Conservation (phyloP, 106 monocot species). For the Dioscorea alata region DNA sequence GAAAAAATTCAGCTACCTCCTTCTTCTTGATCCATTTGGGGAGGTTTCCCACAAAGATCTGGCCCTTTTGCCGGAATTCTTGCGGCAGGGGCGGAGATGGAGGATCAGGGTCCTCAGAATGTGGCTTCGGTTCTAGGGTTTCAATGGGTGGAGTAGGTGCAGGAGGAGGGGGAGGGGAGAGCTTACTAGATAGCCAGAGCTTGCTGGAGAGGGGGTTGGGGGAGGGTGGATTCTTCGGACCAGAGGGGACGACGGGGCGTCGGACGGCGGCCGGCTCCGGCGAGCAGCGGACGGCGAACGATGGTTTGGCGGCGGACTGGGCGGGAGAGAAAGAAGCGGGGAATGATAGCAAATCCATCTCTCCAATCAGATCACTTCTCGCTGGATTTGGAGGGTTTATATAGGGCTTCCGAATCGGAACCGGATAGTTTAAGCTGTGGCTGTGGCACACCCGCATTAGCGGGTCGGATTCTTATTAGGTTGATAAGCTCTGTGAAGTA, state of each 20-base stretch:
- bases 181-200: conserved; percentile 78
- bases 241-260: conserved; percentile 15
- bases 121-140: not conserved
- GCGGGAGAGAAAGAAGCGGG: conserved; percentile 22
- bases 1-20: conserved; percentile 78
- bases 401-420: too few relatives aligned
- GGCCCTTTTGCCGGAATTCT: conserved; percentile 56
- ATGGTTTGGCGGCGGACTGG: conserved; percentile 9
- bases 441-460: too few relatives aligned
- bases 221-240: not conserved
- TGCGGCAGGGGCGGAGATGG: conserved; percentile 3
- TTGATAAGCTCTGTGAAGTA: too few relatives aligned
- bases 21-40: conserved; percentile 92
- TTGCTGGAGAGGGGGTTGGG: conserved; percentile 63
- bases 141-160: conserved; percentile 10
- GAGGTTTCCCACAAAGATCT: conserved; percentile 85
- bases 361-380: too few relatives aligned
- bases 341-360: conserved; percentile 41
- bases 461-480: too few relatives aligned
- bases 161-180: conserved; percentile 57
- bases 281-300: conserved; percentile 7
- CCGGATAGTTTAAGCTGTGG: too few relatives aligned
- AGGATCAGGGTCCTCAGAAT: not conserved
- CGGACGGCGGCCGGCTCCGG: conserved; percentile 12
- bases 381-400: too few relatives aligned